These are phyloP conservation scores for Chlorella vulgaris DNA, from an alignment of 139 green algal genomes.

Conservation along the genomic window DNA sequence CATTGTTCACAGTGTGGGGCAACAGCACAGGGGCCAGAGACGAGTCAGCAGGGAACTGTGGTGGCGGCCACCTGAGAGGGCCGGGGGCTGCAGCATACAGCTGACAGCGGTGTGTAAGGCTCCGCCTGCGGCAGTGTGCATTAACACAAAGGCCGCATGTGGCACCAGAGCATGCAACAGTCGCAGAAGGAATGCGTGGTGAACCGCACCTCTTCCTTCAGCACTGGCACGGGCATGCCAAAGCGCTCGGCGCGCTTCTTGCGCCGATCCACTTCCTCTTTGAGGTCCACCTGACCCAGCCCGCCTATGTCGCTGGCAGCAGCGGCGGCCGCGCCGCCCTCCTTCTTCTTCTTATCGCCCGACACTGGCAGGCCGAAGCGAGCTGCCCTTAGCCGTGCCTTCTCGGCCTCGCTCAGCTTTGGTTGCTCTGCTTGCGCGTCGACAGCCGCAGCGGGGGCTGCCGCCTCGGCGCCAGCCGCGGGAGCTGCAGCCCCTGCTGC, in stretches of 20 bases:
- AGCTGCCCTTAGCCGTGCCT: constrained; percentile 27
- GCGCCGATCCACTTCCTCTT: constrained; percentile 44
- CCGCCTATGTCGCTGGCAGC: constrained; percentile 21
- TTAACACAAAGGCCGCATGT: no score
- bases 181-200: no score
- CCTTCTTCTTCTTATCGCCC: neutral
- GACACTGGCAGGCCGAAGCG: constrained; percentile 35
- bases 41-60: neutral
- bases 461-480: neutral
- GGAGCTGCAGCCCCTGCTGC: no score
- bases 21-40: neutral
- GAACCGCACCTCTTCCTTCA: constrained; percentile 39
- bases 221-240: constrained; percentile 41
- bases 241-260: constrained; percentile 55
- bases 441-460: neutral
- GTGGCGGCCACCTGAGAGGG: neutral
- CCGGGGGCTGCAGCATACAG: no score
- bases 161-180: no score
- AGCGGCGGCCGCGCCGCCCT: neutral
- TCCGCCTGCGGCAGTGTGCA: no score
- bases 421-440: neutral
- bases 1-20: neutral
- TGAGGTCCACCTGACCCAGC: constrained; percentile 34
- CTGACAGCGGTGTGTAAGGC: no score
- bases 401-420: constrained; percentile 35